Evolutionary conservation across 176 grass and related monocot species (phyloP).

Genomic region (Phyllostachys edulis): DNA sequence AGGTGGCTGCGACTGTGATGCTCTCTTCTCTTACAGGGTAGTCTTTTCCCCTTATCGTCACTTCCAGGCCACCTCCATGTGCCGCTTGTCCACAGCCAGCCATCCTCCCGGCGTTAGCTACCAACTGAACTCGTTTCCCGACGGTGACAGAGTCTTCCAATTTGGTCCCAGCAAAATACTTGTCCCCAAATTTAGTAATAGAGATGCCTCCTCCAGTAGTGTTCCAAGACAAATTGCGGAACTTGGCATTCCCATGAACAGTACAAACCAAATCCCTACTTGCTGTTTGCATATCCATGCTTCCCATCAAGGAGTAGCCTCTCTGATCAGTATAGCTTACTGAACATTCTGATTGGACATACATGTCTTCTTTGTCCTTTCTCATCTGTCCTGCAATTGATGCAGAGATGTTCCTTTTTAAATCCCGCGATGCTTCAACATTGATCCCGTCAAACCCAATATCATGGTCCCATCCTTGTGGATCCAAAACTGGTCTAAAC

Average conservation of each 20-base stretch:
- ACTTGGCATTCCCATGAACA: conserved; percentile 58
- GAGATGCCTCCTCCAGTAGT: conserved; percentile 63
- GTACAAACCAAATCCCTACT: conserved; percentile 70
- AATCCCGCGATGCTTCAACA: conserved; percentile 57
- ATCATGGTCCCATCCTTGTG: conserved; percentile 98
- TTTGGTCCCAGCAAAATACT: conserved; percentile 70
- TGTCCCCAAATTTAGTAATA: conserved; percentile 71
- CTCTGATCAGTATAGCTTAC: conserved; percentile 52
- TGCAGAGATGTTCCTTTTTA: conserved; percentile 46
- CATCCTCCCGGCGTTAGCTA: conserved; percentile 59
- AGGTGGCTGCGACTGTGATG: conserved; percentile 36
- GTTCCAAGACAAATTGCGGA: conserved; percentile 62
- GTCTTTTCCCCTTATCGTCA: conserved; percentile 67
- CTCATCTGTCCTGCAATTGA: conserved; percentile 75
- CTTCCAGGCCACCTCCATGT: conserved; percentile 66
- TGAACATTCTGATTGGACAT: conserved; percentile 70
- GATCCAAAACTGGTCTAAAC: conserved; percentile 82
- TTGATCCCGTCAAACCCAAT: conserved; percentile 86
- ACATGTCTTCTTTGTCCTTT: conserved; percentile 91
- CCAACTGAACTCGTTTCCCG: conserved; percentile 42
- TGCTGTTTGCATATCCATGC: conserved; percentile 73
- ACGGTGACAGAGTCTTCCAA: conserved; percentile 63
- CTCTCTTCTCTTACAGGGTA: conserved; percentile 80
- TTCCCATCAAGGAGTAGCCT: conserved; percentile 36
- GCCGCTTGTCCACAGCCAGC: conserved; percentile 65